phyloP scores from a whole-genome alignment of 169 alveolate genomes.

The Plasmodium malariae region DNA sequence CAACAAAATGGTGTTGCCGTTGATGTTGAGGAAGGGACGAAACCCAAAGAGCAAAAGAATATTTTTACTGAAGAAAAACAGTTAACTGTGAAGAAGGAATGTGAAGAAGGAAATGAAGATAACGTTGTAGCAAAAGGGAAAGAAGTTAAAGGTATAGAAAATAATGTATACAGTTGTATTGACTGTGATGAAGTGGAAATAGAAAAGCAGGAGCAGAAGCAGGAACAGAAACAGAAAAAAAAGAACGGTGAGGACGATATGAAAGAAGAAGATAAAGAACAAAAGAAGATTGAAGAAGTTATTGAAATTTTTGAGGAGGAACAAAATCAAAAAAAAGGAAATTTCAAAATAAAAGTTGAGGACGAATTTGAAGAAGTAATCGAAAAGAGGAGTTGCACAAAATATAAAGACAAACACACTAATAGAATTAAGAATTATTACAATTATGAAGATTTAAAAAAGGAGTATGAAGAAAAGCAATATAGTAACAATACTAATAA shows the following conservation, averaged over 20 bases:
- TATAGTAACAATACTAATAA: no score
- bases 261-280: neutral
- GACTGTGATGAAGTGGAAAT: neutral
- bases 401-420: slow-evolving; percentile 17
- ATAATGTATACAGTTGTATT: neutral
- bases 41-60: neutral
- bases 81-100: neutral
- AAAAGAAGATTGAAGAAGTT: neutral
- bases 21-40: neutral
- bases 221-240: neutral
- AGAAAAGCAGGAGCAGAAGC: neutral
- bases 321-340: neutral
- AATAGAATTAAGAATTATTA: neutral
- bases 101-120: neutral
- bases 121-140: neutral
- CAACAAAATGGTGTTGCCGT: neutral
- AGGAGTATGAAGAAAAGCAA: slow-evolving; percentile 4
- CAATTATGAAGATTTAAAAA: slow-evolving; percentile 2
- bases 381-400: slow-evolving; percentile 8
- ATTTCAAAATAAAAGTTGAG: neutral
- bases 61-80: neutral
- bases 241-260: neutral
- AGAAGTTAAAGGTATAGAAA: neutral
- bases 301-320: slow-evolving; percentile 8
- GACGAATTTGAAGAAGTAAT: slow-evolving; percentile 25